Evolutionary conservation across 2,329 filamentous ascomycete species (phyloP).

Genomic region (Xenoacremonium recifei): DNA sequence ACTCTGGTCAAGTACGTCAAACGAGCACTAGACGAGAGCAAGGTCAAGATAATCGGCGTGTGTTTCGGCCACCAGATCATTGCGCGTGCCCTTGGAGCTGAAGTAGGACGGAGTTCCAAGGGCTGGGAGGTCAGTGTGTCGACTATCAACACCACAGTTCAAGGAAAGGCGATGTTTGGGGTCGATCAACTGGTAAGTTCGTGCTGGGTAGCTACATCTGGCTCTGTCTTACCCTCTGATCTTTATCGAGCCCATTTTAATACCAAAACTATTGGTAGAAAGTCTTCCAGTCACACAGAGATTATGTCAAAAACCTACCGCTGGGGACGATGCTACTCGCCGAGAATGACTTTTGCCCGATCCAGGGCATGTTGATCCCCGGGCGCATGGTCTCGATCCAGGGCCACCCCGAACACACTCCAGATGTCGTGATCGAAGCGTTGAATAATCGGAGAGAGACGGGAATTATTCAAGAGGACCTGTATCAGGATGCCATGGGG

Average conservation of each 20-base stretch:
- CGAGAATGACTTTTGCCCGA: neutral
- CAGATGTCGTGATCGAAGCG: neutral
- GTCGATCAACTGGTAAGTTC: neutral
- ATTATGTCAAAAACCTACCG: neutral
- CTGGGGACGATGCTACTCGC: neutral
- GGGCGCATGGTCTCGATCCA: neutral
- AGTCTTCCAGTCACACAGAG: neutral
- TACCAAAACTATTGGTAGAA: neutral
- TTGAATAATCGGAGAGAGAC: neutral
- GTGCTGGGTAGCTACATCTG: neutral
- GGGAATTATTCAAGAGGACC: neutral
- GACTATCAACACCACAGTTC: neutral
- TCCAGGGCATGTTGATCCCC: neutral
- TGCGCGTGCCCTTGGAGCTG: neutral
- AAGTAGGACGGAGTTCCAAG: neutral
- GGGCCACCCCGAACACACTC: neutral
- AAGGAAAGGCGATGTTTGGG: neutral
- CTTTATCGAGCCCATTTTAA: too few relatives aligned
- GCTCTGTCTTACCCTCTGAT: too few relatives aligned
- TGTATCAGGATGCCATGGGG: neutral
- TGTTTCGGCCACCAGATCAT: neutral
- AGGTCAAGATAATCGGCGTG: neutral
- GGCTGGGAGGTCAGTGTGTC: neutral
- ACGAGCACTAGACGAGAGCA: neutral
- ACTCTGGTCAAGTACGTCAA: neutral